Evolutionary conservation across 441 rosid genomes (phyloP).

Genomic region (Syzygium malaccense): DNA sequence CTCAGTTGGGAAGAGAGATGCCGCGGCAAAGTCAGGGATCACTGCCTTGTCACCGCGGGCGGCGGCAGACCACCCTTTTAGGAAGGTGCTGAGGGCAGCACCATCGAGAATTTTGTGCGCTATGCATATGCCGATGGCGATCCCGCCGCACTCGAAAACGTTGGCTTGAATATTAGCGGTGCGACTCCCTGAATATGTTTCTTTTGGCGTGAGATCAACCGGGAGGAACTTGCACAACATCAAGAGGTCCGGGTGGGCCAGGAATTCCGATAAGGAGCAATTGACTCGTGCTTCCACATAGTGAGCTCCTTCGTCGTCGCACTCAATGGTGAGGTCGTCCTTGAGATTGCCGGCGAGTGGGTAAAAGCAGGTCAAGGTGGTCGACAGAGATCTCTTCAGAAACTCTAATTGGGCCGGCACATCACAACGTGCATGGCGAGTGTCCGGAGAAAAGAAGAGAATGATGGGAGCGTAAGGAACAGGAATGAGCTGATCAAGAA

Average conservation of each 20-base stretch:
- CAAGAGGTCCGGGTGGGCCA: slow-evolving; percentile 18
- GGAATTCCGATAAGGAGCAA: slow-evolving; percentile 14
- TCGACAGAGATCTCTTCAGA: slow-evolving; percentile 34
- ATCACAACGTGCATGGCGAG: background rate
- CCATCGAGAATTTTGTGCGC: slow-evolving; percentile 52
- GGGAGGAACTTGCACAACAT: slow-evolving; percentile 27
- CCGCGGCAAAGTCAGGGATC: slow-evolving; percentile 21
- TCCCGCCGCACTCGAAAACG: slow-evolving; percentile 38
- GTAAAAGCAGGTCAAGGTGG: slow-evolving; percentile 33
- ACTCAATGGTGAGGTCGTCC: slow-evolving; percentile 30
- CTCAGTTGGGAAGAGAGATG: slow-evolving; percentile 30
- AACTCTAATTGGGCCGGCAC: background rate
- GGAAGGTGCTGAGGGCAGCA: slow-evolving; percentile 30
- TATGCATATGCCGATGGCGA: slow-evolving; percentile 38
- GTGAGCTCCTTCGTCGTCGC: slow-evolving; percentile 40
- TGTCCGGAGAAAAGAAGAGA: slow-evolving; percentile 25
- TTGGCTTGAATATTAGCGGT: slow-evolving; percentile 32
- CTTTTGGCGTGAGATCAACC: slow-evolving; percentile 1
- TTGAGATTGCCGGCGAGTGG: slow-evolving; percentile 45
- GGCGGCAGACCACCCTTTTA: slow-evolving; percentile 28
- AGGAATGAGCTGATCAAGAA: slow-evolving; percentile 32
- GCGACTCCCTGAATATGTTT: slow-evolving; percentile 13
- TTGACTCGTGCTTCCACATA: slow-evolving; percentile 28
- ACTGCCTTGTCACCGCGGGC: slow-evolving; percentile 13
- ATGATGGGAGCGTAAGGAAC: slow-evolving; percentile 21